These are phyloP conservation scores for Cyclotella atomus DNA, from an alignment of 108 stramenopile species.

Conservation along the genomic window DNA sequence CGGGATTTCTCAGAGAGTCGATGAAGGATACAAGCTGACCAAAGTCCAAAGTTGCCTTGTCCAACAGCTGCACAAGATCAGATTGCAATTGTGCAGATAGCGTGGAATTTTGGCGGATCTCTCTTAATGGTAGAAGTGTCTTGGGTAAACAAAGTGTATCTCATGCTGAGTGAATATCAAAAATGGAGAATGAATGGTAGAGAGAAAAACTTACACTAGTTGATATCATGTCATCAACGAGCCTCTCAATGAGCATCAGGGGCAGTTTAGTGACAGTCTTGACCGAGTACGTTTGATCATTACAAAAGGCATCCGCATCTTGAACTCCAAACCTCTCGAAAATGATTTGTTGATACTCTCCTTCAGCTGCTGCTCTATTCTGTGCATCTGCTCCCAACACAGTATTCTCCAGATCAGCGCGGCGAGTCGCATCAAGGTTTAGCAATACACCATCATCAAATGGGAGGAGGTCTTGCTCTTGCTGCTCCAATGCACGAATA, in stretches of 20 bases:
- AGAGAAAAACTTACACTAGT: conserved; percentile 31
- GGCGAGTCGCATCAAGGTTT: conserved; percentile 29
- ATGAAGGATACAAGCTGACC: conserved; percentile 49
- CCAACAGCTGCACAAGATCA: conserved; percentile 24
- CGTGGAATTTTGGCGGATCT: conserved; percentile 37
- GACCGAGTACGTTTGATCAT: neutral
- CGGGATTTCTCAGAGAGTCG: conserved; percentile 45
- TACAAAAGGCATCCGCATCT: neutral
- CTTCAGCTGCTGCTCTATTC: conserved; percentile 20
- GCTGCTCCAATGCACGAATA: conserved; percentile 35
- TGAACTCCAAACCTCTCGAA: conserved; percentile 5
- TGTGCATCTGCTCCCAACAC: conserved; percentile 27
- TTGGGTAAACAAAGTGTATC: neutral
- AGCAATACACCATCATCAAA: conserved; percentile 41
- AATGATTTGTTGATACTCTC: conserved; percentile 12
- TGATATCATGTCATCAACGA: conserved; percentile 36
- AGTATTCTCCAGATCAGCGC: conserved; percentile 34
- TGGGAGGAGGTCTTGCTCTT: conserved; percentile 27
- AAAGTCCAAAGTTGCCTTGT: conserved; percentile 38
- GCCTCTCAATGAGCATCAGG: neutral
- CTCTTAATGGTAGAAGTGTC: conserved; percentile 43
- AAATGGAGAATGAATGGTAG: no score
- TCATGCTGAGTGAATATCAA: no score
- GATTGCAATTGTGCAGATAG: conserved; percentile 12
- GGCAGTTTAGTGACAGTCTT: conserved; percentile 18